These are phyloP conservation scores for Rosa hybrid DNA, from an alignment of 331 rosid genomes.

Conservation along the genomic window DNA sequence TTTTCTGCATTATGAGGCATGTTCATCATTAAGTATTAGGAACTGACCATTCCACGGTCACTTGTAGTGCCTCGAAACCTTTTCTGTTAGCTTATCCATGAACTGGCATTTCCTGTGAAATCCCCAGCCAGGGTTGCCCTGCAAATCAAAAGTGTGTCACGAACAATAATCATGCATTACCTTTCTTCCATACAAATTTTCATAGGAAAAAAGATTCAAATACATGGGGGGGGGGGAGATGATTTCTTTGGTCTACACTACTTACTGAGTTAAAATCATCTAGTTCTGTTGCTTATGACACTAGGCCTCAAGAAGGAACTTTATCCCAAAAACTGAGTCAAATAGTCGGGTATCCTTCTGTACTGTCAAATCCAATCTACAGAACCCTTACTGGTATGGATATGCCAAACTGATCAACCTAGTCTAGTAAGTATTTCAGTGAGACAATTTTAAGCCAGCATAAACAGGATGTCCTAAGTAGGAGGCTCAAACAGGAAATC, in stretches of 20 bases:
- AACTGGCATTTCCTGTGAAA: conserved; percentile 83
- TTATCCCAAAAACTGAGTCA: not conserved
- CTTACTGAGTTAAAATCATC: not conserved
- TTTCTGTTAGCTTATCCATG: conserved; percentile 82
- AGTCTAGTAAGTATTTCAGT: not conserved
- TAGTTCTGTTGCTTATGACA: not conserved
- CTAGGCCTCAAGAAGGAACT: not conserved
- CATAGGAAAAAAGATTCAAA: not conserved
- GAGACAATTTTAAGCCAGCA: not conserved
- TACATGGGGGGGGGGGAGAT: too few relatives aligned
- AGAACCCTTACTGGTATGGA: not conserved
- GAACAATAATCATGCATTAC: not conserved
- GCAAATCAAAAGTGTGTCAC: conserved; percentile 34
- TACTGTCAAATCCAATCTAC: not conserved
- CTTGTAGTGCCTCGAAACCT: conserved; percentile 65
- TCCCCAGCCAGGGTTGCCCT: conserved; percentile 99
- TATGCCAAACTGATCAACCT: not conserved
- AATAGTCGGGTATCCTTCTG: not conserved
- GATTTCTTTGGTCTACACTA: not conserved
- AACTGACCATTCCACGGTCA: conserved; percentile 33
- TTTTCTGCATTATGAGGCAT: not conserved
- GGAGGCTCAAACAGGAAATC: too few relatives aligned
- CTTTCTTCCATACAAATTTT: not conserved
- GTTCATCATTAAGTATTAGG: not conserved
- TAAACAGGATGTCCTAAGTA: not conserved